A percentile compares a stretch with the other conserved stretches of the same genome.
Evolutionary conservation across 2,329 filamentous ascomycete genomes (phyloP).

Genomic region (Phoma herbarum): DNA sequence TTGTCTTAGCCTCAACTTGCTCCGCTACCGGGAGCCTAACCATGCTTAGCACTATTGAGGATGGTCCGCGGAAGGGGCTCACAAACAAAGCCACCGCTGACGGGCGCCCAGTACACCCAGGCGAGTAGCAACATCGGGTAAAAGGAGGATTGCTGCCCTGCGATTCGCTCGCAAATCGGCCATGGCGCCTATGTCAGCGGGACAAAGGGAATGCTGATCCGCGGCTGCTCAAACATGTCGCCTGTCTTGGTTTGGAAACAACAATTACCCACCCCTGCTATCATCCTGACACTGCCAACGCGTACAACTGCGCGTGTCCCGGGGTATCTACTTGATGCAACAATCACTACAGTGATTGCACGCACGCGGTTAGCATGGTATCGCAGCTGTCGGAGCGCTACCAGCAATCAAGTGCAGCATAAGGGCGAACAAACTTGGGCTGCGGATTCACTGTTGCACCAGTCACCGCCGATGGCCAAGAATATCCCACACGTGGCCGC

Average conservation of each 20-base stretch:
- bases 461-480: slow-evolving; percentile 6
- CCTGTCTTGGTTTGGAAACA: slow-evolving; percentile 7
- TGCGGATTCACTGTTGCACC: slow-evolving; percentile 19
- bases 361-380: slow-evolving; percentile 3
- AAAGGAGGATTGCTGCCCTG: slow-evolving; percentile 38
- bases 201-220: slow-evolving; percentile 33
- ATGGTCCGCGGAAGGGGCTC: slow-evolving; percentile 16
- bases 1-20: slow-evolving; percentile 1
- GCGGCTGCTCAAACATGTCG: slow-evolving; percentile 21
- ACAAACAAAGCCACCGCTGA: slow-evolving; percentile 28
- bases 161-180: slow-evolving; percentile 38
- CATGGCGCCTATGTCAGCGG: slow-evolving; percentile 24
- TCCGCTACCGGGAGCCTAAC: slow-evolving; percentile 14
- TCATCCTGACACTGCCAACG: slow-evolving; percentile 8
- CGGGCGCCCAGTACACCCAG: slow-evolving; percentile 23
- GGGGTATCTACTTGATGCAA: slow-evolving; percentile 11
- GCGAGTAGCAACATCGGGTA: slow-evolving; percentile 36
- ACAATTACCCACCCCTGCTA: slow-evolving; percentile 19
- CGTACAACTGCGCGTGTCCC: not conserved
- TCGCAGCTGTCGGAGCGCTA: not conserved
- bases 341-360: slow-evolving; percentile 1
- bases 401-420: slow-evolving; percentile 8
- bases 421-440: slow-evolving; percentile 9
- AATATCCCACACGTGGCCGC: slow-evolving; percentile 14
- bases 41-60: not conserved